Evolutionary conservation across 2,329 filamentous ascomycete species (phyloP), one percentile per base, ranked within the genome.

Genomic region (Apiospora pterosperma): DNA sequence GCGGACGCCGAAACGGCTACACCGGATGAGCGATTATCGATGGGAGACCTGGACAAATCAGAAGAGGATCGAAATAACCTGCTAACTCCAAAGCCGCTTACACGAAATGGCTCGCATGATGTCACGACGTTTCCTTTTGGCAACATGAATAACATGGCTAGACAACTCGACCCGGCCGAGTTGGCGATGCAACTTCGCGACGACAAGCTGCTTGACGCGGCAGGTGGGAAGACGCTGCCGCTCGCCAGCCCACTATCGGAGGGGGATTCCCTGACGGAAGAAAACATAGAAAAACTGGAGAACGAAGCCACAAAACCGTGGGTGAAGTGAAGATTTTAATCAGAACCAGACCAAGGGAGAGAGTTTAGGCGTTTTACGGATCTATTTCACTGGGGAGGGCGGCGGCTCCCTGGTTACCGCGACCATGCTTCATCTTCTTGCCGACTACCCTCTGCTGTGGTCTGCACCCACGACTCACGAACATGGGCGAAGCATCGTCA

Each of bases 221-320:
- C 80, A 0, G 80, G 81, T 5, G 77, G 77, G 4, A 69, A 65
- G 6, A 73, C 76, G 28, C 67, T 71, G 16, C 36, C 62, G n/a
- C 58, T 65, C 25, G 61, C 55, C 16, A 63, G 16, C 10, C 31
- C 52, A 2, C 58, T 76, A 34, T 74, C 79, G 11, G 78, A 76
- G 42, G 79, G 79, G 3, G 81, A 85, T 63, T 79, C 79, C 5
- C 69, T 87, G 66, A 87, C 84, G 1, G 81, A 84, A 67, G 84
- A 84, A 70, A 87, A 87, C 68, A 75, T 87, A 59, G 82, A 80
- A 39, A 83, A 76, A 66, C 69, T 86, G 61, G 63, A 58, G 14
- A 36, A 28, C 11, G 59, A 55, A 36, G 58, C 38, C 1, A 36
- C 23, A 11, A 62, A 62, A 48, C n/a, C 31, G 5, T n/a, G 23